A percentile compares a stretch with the other conserved stretches of the same genome.
Evolutionary conservation across 495 filamentous ascomycete species (phyloP).

Genomic region (Monascus purpureus): DNA sequence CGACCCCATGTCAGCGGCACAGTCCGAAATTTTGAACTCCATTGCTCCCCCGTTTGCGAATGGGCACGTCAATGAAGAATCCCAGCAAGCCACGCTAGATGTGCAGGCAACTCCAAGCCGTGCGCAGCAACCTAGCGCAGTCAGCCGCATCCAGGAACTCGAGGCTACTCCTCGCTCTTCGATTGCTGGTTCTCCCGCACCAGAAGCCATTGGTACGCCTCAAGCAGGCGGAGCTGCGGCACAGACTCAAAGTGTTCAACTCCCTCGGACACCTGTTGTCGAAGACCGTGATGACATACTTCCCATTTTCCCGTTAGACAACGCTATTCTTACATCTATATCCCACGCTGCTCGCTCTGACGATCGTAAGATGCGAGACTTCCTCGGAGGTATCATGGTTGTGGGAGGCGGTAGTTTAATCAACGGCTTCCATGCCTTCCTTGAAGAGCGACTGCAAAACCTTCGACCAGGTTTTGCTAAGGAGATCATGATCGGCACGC

Average conservation of each 20-base stretch:
- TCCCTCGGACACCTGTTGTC: conserved; percentile 25
- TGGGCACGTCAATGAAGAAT: conserved; percentile 19
- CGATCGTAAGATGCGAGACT: conserved; percentile 84
- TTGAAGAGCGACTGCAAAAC: conserved; percentile 67
- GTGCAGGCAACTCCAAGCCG: conserved; percentile 28
- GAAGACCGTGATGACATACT: conserved; percentile 70
- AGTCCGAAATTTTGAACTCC: conserved; percentile 57
- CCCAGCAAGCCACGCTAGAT: conserved; percentile 12
- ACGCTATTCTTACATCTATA: conserved; percentile 77
- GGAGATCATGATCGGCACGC: conserved; percentile 75
- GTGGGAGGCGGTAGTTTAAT: conserved; percentile 81
- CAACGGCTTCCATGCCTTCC: conserved; percentile 53
- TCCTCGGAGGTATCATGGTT: conserved; percentile 89
- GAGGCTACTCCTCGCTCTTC: conserved; percentile 71
- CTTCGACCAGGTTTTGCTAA: conserved; percentile 58
- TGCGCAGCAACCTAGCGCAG: conserved; percentile 23
- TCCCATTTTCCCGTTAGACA: conserved; percentile 70
- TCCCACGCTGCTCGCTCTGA: conserved; percentile 74
- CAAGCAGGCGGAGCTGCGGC: conserved; percentile 37
- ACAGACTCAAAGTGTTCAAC: conserved; percentile 10
- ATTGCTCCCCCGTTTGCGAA: conserved; percentile 46
- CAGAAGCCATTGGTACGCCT: conserved; percentile 56
- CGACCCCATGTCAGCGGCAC: conserved; percentile 76
- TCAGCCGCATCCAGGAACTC: conserved; percentile 36
- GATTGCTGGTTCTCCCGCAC: conserved; percentile 70